Evolutionary conservation across 495 filamentous ascomycete species (phyloP), one percentile per base, ranked within the genome.

Genomic region (Xylaria acuta): DNA sequence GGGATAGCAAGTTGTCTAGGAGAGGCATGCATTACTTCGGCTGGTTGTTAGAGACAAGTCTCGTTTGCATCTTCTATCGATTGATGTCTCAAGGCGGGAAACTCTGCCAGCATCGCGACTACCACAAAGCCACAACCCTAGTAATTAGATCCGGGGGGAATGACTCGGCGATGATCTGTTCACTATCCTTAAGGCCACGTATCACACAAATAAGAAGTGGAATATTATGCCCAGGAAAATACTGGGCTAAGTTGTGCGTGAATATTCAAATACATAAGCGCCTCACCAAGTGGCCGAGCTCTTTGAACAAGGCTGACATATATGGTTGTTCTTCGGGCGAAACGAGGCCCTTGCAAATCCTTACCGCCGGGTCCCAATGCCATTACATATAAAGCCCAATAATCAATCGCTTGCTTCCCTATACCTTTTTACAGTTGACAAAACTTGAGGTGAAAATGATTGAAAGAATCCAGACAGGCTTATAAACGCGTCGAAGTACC

Each of bases 361-460:
- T 5, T 60, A 45, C 67, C 40, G 36, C 53, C 27, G n/a, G 16
- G 47, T 41, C 53, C 47, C n/a, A 36, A 69, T 62, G 58, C 68
- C 34, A 41, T 51, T 45, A 71, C 14, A 54, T 63, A 49, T n/a
- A 69, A 70, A 58, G 22, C 45, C 69, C 59, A 67, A 72, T 59
- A 58, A 64, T 27, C 60, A 32, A 43, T 54, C 70, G 70, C 70
- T 72, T 56, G 70, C 63, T 72, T 66, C 22, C 70, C 38, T 40
- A 66, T 67, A 40, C 63, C 51, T 51, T 67, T 72, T 43, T 65
- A 71, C 36, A 56, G 38, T 64, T 41, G 18, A 64, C n/a, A 8
- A 64, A 72, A 59, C 6, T 7, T 6, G 25, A 4, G 40, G 7
- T 12, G 25, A 43, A 65, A 67, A 60, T 32, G 27, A 60, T 38